Conservation (phyloP, 2,329 filamentous ascomycete genomes). For the Neopestalotiopsis clavispora region DNA sequence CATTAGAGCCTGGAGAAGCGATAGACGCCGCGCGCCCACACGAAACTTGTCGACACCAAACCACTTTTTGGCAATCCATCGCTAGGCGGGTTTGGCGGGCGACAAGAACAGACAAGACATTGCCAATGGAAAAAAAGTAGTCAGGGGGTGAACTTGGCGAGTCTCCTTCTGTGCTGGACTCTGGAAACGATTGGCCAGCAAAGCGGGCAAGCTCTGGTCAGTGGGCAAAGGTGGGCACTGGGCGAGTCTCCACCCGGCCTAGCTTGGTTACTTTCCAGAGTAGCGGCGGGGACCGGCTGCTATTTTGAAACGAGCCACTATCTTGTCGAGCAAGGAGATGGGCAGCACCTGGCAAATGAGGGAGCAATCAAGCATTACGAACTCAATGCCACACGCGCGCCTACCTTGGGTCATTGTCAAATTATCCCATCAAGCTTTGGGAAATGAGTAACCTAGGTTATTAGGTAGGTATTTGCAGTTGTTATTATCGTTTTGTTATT, state of each 20-base stretch:
- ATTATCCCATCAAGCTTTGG: constrained; percentile 1
- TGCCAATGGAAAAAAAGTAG: not conserved
- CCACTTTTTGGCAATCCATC: too few relatives aligned
- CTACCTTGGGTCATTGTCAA: not conserved
- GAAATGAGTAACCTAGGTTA: not conserved
- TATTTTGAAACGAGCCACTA: constrained; percentile 17
- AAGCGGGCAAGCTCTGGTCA: not conserved
- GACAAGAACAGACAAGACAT: not conserved
- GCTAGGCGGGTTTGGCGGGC: too few relatives aligned
- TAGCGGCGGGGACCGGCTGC: constrained; percentile 10
- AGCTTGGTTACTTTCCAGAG: not conserved
- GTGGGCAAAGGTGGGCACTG: too few relatives aligned
- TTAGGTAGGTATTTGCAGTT: too few relatives aligned
- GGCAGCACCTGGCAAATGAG: constrained; percentile 14
- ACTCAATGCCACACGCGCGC: constrained; percentile 13
- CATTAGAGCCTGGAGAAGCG: too few relatives aligned
- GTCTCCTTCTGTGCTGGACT: not conserved
- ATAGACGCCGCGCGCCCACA: too few relatives aligned
- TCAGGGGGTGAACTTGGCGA: not conserved
- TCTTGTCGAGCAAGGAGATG: not conserved
- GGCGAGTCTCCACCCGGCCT: not conserved
- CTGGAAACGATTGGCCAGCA: constrained; percentile 5
- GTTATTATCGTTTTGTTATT: not conserved
- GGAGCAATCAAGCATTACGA: constrained; percentile 14
- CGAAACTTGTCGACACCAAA: too few relatives aligned